Evolutionary conservation across 2,329 filamentous ascomycete genomes (phyloP), one percentile per base, ranked within the genome.

Genomic region (Tolypocladium sp.): DNA sequence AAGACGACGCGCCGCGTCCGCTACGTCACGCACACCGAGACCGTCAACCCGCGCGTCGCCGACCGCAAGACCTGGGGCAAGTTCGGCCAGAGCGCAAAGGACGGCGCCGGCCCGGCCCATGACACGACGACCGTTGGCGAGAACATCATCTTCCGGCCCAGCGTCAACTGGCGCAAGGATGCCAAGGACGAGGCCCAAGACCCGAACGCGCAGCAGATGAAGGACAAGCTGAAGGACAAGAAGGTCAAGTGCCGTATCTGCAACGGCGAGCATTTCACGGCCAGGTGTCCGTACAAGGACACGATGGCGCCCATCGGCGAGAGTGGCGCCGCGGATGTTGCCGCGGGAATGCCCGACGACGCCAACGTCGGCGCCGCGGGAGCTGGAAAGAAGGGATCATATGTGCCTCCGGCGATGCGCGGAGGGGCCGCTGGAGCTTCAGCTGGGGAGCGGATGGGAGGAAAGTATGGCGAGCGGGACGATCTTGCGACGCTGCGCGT

Each of bases 181-280:
- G 88, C 89, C 73, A 90, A 91, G 78, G 89, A 89, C 73, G 90
- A 93, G 78, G 83, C 85, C 78, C 84, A 86, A 72, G 85, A 87
- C 69, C 77, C 83, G 70, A 89, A 90, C 75, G 86, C 88, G 69
- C 85, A 89, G 77, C 82, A 82, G 69, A 84, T 89, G 79, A 90
- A 90, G 79, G 85, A 88, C 72, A 88, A 90, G 79, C 83, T 97
- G 71, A 96, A 94, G 85, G 92, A 97, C 81, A 96, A 97, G 86
- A 95, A 97, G 82, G 95, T 99, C 82, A 97, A 97, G 85, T 99
- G 94, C 79, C 90, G 94, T 83, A 97, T 99, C 74, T 99, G 94
- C 81, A 90, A 88, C 74, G 94, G 93, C 73, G 94, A 99, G 82
- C 94, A 99, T 86, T 99, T 97, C 83, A 99, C 94, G 49, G 93